phyloP scores from a whole-genome alignment of 2,329 filamentous ascomycete genomes.

The Penicillium occitanis region DNA sequence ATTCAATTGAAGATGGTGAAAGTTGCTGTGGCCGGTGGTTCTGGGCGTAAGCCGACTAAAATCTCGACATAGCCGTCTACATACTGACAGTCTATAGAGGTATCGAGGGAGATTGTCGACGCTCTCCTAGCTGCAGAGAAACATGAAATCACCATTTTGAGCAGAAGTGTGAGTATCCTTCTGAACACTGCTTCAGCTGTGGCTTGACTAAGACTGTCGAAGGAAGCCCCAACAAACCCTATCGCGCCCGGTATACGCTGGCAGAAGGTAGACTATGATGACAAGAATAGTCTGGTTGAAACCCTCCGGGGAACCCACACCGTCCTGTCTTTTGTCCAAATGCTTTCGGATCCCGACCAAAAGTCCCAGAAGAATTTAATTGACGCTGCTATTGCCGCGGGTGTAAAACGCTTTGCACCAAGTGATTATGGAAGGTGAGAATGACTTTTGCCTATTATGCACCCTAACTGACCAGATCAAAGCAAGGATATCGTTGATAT shows the following conservation, averaged over 20 bases:
- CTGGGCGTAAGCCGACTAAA: constrained; percentile 4
- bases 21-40: constrained; percentile 14
- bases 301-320: constrained; percentile 14
- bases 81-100: neutral
- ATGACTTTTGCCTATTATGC: neutral
- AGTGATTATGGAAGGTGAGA: constrained; percentile 16
- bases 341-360: constrained; percentile 9
- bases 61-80: neutral
- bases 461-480: neutral
- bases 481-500: constrained; percentile 8
- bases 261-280: constrained; percentile 8
- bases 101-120: constrained; percentile 1
- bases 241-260: neutral
- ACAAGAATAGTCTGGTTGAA: neutral
- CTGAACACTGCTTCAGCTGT: neutral
- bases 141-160: constrained; percentile 7
- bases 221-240: neutral
- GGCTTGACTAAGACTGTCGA: neutral
- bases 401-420: constrained; percentile 18
- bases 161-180: neutral
- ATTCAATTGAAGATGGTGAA: constrained; percentile 3
- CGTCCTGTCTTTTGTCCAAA: constrained; percentile 13
- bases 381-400: constrained; percentile 6
- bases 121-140: neutral
- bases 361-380: constrained; percentile 17